Base-by-base conservation (phyloP, 306 rosid genomes). In the Vigna trinervia region DNA sequence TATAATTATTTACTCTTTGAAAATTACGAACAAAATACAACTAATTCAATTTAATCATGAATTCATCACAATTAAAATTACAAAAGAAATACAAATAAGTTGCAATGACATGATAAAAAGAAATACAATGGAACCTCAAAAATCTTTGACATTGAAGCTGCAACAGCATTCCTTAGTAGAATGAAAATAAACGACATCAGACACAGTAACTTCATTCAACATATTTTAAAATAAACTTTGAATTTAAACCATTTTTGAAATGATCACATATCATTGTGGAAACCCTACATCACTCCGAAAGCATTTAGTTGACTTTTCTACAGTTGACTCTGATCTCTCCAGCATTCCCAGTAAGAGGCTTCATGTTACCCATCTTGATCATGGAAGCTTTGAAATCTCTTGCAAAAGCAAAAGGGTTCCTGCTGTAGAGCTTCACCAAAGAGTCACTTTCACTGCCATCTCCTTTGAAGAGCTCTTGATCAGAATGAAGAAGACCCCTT, bases 401-500 rank as follows among this genome's bases (percentile, higher is more conserved):
- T 3, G 86, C 82, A 78, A 83, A 83, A 51, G 78, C 69, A 43
- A 1, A 1, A 0, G 69, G 52, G 6, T 80, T 17, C 1, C 30
- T 6, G 39, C 87, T 80, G 14, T 85, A 81, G 0, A 36, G 71
- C 64, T 41, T 10, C 60, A 85, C 88, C 71, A 81, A 57, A 5
- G 6, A 26, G 28, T 73, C 88, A 73, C 88, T 81, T 19, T 41
- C 68, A 38, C 78, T 68, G 5, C 85, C 74, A 69, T 82, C 50
- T 10, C 82, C 87, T 20, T 66, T 63, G 65, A 69, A 86, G 12
- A 89, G 86, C 63, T 85, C 71, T 54, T 83, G 84, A 78, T 87
- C 88, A 2, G 90, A 87, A 52, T 84, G 86, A 0, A 87, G 76
- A 0, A 87, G 73, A 72, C 88, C 90, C 77, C 36, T 82, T 6